Evolutionary conservation across 352 stramenopile species (phyloP).

Genomic region (Peronospora tabacina): DNA sequence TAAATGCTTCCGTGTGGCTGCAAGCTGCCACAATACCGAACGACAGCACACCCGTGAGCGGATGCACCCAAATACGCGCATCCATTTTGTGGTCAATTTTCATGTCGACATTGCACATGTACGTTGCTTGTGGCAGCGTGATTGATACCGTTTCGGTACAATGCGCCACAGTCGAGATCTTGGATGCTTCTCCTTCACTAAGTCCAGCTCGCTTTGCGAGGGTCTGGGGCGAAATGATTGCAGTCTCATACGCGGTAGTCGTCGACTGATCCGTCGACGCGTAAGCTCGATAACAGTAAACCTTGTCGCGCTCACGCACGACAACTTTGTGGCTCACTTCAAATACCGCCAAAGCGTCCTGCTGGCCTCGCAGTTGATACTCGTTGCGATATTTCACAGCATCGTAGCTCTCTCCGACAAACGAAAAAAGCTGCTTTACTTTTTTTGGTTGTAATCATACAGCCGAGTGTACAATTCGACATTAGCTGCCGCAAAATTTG

Average conservation of each 20-base stretch:
- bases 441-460: background rate
- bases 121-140: background rate
- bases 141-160: background rate
- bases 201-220: background rate
- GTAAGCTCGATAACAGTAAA: background rate
- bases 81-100: slow-evolving; percentile 1
- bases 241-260: background rate
- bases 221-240: background rate
- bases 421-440: slow-evolving; percentile 3
- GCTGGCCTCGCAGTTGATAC: background rate
- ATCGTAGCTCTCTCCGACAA: background rate
- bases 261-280: background rate
- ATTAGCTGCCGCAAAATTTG: background rate
- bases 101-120: slow-evolving; percentile 8
- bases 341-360: background rate
- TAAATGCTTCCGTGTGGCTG: background rate
- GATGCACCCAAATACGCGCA: slow-evolving; percentile 1
- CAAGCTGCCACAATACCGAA: slow-evolving; percentile 3
- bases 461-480: slow-evolving; percentile 1
- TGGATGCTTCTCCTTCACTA: background rate
- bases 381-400: slow-evolving; percentile 3
- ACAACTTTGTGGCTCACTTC: slow-evolving; percentile 1
- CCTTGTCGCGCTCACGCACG: slow-evolving; percentile 4
- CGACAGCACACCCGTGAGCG: slow-evolving; percentile 1
- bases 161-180: background rate